Conservation (phyloP, 2,329 filamentous ascomycete species). For the Phyllosticta ampelicida region DNA sequence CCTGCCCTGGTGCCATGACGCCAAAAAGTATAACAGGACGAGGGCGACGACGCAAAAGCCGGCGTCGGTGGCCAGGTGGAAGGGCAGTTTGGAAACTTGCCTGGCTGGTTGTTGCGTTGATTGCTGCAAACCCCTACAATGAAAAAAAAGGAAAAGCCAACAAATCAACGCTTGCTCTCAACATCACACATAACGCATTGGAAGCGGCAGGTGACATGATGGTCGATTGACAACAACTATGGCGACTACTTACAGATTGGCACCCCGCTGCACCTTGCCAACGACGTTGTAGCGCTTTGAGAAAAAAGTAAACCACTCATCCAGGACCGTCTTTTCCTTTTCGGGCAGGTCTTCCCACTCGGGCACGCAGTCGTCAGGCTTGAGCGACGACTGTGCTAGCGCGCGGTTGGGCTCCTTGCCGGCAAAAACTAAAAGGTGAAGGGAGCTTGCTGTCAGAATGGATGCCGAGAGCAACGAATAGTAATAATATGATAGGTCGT, state of each 20-base stretch:
- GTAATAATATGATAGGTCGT: not conserved
- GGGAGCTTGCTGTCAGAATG: slow-evolving; percentile 2
- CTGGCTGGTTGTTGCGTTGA: not conserved
- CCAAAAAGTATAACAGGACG: not conserved
- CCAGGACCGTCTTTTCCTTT: slow-evolving; percentile 71
- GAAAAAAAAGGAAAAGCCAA: not conserved
- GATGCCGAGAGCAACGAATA: not conserved
- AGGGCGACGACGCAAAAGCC: not conserved
- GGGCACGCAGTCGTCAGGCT: slow-evolving; percentile 67
- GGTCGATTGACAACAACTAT: not conserved
- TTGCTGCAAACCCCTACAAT: not conserved
- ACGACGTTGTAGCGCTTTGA: slow-evolving; percentile 93
- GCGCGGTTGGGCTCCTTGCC: slow-evolving; percentile 94
- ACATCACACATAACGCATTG: not conserved
- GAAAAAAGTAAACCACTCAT: slow-evolving; percentile 95
- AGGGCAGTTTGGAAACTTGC: not conserved
- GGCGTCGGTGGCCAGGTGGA: not conserved
- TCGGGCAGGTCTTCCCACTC: slow-evolving; percentile 78
- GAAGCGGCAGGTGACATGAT: not conserved
- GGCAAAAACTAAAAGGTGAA: slow-evolving; percentile 97
- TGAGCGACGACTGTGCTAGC: slow-evolving; percentile 75
- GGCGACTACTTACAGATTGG: slow-evolving; percentile 11
- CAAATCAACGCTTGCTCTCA: not conserved
- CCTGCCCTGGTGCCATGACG: not conserved
- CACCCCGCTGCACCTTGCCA: slow-evolving; percentile 36